These are phyloP conservation scores for Podosphaera xanthii DNA, from an alignment of 2,329 filamentous ascomycete species.

Conservation along the genomic window DNA sequence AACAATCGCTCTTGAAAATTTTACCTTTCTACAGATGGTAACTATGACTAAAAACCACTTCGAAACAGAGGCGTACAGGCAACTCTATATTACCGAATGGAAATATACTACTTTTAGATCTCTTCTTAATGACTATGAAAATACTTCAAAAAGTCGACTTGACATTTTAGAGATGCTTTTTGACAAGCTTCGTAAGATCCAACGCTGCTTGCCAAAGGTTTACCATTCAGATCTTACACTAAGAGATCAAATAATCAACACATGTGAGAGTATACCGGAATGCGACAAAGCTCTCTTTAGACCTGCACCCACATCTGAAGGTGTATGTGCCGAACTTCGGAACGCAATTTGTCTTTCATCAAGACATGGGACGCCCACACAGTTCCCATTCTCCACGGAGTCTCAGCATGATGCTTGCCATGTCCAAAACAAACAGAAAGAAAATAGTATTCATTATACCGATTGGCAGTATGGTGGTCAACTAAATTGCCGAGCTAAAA, in stretches of 20 bases:
- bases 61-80: too few relatives aligned
- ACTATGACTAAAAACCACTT: neutral
- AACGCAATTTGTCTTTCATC: neutral
- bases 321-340: neutral
- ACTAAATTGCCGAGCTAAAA: neutral
- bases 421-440: neutral
- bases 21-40: neutral
- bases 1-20: neutral
- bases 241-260: too few relatives aligned
- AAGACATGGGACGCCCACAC: neutral
- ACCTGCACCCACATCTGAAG: neutral
- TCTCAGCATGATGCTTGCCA: neutral
- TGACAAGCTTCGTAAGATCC: neutral
- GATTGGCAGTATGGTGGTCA: neutral
- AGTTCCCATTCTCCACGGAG: neutral
- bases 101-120: too few relatives aligned
- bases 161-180: neutral
- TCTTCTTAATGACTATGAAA: neutral
- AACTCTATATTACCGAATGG: too few relatives aligned
- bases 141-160: neutral
- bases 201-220: too few relatives aligned
- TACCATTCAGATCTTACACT: too few relatives aligned
- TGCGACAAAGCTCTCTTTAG: too few relatives aligned
- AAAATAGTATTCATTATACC: neutral
- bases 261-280: too few relatives aligned